A percentile compares a stretch with the other conserved stretches of the same genome.
Conservation (phyloP, 345 rosid species). For the Dipteronia sinensis region DNA sequence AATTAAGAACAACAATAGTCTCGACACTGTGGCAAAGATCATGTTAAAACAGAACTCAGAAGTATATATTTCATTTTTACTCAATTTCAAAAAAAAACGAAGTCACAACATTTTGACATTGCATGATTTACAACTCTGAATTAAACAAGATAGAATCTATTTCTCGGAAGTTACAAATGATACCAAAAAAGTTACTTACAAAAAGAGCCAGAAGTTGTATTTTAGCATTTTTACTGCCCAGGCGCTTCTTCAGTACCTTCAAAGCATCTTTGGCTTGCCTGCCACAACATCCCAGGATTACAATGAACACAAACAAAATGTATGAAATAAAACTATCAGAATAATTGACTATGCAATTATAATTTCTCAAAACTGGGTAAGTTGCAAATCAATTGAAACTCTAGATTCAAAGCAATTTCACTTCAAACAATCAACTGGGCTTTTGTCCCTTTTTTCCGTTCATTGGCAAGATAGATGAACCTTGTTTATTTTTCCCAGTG, state of each 20-base stretch:
- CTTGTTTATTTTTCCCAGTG: background rate
- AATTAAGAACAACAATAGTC: background rate
- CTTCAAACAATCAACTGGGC: background rate
- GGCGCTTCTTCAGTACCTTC: slow-evolving; percentile 87
- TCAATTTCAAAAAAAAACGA: background rate
- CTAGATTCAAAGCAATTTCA: background rate
- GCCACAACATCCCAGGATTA: slow-evolving; percentile 30
- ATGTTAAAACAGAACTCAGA: background rate
- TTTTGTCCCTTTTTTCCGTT: background rate
- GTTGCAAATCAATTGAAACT: background rate
- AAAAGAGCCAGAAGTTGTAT: slow-evolving; percentile 83
- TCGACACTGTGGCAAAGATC: background rate
- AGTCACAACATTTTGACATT: background rate
- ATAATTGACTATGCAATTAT: background rate
- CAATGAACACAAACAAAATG: slow-evolving; percentile 10
- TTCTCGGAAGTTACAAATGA: background rate
- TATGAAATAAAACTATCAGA: slow-evolving; percentile 3
- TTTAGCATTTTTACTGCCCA: slow-evolving; percentile 87
- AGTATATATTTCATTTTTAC: background rate
- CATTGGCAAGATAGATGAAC: background rate
- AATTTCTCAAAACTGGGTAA: background rate
- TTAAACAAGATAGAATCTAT: slow-evolving; percentile 9
- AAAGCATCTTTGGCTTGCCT: slow-evolving; percentile 92
- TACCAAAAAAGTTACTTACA: slow-evolving; percentile 48
- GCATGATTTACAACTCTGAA: background rate